Conservation (phyloP, 2,329 filamentous ascomycete species). For the Aspergillus clavatus region DNA sequence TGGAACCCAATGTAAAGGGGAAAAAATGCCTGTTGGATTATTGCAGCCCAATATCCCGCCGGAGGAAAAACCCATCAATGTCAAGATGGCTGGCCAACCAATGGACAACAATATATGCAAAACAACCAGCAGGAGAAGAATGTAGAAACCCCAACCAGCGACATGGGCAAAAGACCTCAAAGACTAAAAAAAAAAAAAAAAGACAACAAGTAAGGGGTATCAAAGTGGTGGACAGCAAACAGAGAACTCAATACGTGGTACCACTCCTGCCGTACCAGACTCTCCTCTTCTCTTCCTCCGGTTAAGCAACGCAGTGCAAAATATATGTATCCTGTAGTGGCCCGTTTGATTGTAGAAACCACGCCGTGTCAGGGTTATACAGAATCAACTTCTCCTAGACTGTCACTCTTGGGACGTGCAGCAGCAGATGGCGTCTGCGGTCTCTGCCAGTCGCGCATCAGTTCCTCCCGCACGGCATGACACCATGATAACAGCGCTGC, state of each 20-base stretch:
- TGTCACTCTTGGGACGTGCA: conserved; percentile 19
- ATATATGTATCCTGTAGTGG: neutral
- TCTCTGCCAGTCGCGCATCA: conserved; percentile 65
- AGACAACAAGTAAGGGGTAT: conserved; percentile 19
- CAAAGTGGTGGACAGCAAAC: conserved; percentile 17
- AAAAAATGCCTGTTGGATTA: conserved; percentile 5
- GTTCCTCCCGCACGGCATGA: conserved; percentile 73
- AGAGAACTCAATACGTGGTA: conserved; percentile 20
- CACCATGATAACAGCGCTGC: conserved; percentile 79
- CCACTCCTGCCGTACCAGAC: conserved; percentile 13
- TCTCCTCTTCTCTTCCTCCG: conserved; percentile 1
- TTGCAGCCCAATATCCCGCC: too few species aligned
- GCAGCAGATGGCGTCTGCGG: conserved; percentile 24
- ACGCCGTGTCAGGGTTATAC: neutral
- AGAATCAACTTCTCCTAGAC: conserved; percentile 8
- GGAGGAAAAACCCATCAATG: too few species aligned
- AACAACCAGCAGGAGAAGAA: neutral
- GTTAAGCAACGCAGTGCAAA: conserved; percentile 1
- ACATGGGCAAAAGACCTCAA: neutral
- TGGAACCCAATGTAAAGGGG: neutral
- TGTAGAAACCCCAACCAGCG: neutral
- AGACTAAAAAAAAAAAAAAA: conserved; percentile 2
- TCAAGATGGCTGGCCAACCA: too few species aligned
- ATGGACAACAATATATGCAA: too few species aligned
- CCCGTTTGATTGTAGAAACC: too few species aligned